These are phyloP conservation scores for Trichocladium uniseriatum DNA, from an alignment of 495 filamentous ascomycete genomes.

Conservation along the genomic window DNA sequence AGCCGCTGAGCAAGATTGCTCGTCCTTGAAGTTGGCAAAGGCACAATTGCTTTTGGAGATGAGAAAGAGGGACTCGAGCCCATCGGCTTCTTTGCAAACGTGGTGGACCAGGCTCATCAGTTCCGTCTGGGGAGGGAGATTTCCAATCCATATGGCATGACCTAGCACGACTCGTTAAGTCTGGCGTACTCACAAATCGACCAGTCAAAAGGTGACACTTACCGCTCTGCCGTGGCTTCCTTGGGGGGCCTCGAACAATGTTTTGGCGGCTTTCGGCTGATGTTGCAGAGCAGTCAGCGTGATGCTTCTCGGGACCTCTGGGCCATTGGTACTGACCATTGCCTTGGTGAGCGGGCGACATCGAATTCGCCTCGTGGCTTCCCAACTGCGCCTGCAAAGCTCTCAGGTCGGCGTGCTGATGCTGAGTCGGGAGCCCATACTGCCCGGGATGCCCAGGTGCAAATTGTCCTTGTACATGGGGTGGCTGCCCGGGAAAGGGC, in stretches of 20 bases:
- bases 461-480: conserved; percentile 22
- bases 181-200: too few relatives aligned
- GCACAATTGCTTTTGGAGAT: conserved; percentile 98
- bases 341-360: background rate
- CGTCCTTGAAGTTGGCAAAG: conserved; percentile 91
- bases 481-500: conserved; percentile 24
- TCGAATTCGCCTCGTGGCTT: background rate
- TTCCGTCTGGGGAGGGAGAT: conserved; percentile 72
- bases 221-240: conserved; percentile 77
- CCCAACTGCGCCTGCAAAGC: conserved; percentile 4
- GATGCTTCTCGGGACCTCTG: background rate
- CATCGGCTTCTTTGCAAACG: conserved; percentile 73
- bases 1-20: conserved; percentile 64
- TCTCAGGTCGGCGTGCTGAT: conserved; percentile 8
- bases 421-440: conserved; percentile 13
- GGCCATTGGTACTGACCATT: conserved; percentile 7
- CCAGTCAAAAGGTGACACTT: conserved; percentile 16
- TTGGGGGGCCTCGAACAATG: conserved; percentile 74
- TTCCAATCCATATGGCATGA: conserved; percentile 94
- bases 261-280: conserved; percentile 28
- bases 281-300: conserved; percentile 14
- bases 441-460: conserved; percentile 27
- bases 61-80: conserved; percentile 84
- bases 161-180: conserved; percentile 37
- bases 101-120: conserved; percentile 80